Base-by-base conservation (phyloP, 1,284 basidiomycete species). In the Sparassis latifolia region DNA sequence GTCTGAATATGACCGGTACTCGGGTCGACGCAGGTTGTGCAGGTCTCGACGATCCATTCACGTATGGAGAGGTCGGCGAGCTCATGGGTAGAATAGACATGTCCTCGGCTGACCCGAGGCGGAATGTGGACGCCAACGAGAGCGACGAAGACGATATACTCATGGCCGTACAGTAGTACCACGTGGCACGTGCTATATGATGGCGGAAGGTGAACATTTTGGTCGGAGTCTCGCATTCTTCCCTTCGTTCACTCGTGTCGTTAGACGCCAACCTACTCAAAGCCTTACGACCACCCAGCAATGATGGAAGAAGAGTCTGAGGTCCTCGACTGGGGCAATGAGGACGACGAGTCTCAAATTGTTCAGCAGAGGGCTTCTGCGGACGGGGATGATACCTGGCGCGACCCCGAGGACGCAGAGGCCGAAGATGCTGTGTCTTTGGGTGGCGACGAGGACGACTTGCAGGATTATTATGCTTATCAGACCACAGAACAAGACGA, bases 1-100 rank as follows among this genome's bases (percentile, higher is more conserved):
- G 73, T 58, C 82, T 75, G 63, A 93, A 86, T 59, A 92, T 86
- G 44, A 89, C 73, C 29, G 90, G 90, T 40, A 92, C 69, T n/a
- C 84, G 78, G 48, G 76, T 76, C 3, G 74, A 64, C 55, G 69
- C 54, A 64, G 69, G 60, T 52, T 64, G 64, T 55, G 69, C 54
- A 64, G 69, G 60, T 52, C 64, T 59, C 58, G 69, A 69, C 47
- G 62, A 54, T 41, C 69, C 68, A 60, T 74, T 71, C 45, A 40
- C 51, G 50, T 62, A 62, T 48, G 63, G 61, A 54, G 49, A 32
- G 2, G 73, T 63, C 5, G 73, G 66, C 35, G 77, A 75, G 29
- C 73, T 71, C 50, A 70, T 76, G 52, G 81, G 76, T 47, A 84
- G 77, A 47, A 86, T 73, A 60, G 82, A 69, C 81, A 84, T 84